Evolutionary conservation across 2,329 filamentous ascomycete genomes (phyloP), one percentile per base, ranked within the genome.

Genomic region (Talaromyces sp.): DNA sequence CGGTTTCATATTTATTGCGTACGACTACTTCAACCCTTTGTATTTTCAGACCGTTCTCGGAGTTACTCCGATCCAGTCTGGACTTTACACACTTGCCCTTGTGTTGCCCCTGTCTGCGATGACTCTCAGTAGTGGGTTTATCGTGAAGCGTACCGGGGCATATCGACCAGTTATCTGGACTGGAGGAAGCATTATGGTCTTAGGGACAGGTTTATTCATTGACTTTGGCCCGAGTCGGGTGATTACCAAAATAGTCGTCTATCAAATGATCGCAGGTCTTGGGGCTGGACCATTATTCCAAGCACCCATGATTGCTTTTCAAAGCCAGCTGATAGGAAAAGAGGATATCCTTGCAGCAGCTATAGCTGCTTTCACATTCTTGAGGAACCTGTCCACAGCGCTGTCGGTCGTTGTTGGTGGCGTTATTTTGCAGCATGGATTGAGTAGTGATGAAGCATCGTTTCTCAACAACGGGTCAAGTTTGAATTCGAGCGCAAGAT

Each of bases 31-130:
- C 78, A 80, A 93, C 5, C 90, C 90, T 0, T 82, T 93, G 0
- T 94, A 93, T 78, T 91, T 90, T 74, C 90, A 93, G 75, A 83
- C 86, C 63, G 85, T 89, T 63, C 80, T 89, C 43, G 84, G 87
- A 49, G 85, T 84, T 0, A 83, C 84, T 0, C 86, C 90, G 0
- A 82, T 91, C 25, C 78, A 86, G 13, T 89, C 87, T 0, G 90
- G 90, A 39, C 84, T 91, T 47, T 90, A 89, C 70, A 73, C 90
- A 10, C 79, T 92, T 17, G 87, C 89, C 0, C 86, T 84, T 61
- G 87, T 87, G 9, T 70, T 91, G 19, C 81, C 87, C 2, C 77
- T 89, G 1, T 89, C 88, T 1, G 71, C 89, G 62, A 74, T 82
- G 27, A 89, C 87, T 0, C 83, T 83, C 7, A 70, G 73, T 6